These are phyloP conservation scores for Tetrapisispora taiwanensis DNA, from an alignment of 805 yeast genomes.

Conservation along the genomic window DNA sequence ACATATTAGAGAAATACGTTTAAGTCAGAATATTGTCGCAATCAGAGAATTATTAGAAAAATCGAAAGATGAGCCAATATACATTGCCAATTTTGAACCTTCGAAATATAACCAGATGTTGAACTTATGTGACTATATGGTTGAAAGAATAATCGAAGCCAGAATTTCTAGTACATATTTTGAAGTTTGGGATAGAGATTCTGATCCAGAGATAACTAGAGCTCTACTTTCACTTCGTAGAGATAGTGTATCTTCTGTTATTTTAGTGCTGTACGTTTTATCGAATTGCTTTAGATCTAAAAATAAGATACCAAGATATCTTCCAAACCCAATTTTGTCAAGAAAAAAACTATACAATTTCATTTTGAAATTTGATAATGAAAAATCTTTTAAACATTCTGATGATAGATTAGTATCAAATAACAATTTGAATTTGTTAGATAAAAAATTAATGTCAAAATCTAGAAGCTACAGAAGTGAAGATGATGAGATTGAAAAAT, in stretches of 20 bases:
- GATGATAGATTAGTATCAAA: neutral
- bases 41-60: constrained; percentile 30
- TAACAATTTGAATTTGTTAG: constrained; percentile 4
- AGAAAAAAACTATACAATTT: constrained; percentile 36
- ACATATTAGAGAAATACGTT: constrained; percentile 39
- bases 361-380: constrained; percentile 27
- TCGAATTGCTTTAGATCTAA: constrained; percentile 34
- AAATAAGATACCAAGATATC: constrained; percentile 32
- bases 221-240: constrained; percentile 36
- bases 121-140: constrained; percentile 30
- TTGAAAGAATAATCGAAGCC: constrained; percentile 39
- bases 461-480: neutral
- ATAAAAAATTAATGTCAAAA: constrained; percentile 8
- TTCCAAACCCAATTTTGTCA: constrained; percentile 36
- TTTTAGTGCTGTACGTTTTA: constrained; percentile 34
- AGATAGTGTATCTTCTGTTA: constrained; percentile 39
- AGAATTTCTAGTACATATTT: constrained; percentile 40
- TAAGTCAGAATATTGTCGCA: constrained; percentile 36
- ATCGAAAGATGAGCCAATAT: constrained; percentile 31
- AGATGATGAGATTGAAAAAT: neutral
- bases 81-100: constrained; percentile 29
- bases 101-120: constrained; percentile 29
- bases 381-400: neutral
- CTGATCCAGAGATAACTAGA: constrained; percentile 30
- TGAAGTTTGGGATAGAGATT: constrained; percentile 37